A percentile compares a stretch with the other conserved stretches of the same genome.
phyloP scores from a whole-genome alignment of 1,284 basidiomycete species.

The Amylostereum chailletii region DNA sequence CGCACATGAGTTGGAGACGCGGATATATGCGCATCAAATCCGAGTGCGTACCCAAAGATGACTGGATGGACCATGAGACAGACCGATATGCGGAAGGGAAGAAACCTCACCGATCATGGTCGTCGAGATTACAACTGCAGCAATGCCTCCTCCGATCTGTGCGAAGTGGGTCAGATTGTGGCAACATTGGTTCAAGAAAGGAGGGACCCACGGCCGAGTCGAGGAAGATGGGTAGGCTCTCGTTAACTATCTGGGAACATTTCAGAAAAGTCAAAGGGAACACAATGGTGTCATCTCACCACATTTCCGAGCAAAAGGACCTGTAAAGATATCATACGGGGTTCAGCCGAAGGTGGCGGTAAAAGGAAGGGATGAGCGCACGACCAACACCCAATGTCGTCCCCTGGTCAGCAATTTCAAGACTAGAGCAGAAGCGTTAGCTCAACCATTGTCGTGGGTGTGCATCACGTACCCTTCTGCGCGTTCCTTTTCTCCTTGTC shows the following conservation, averaged over 20 bases:
- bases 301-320: constrained; percentile 81
- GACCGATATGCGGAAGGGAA: not conserved
- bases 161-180: not conserved
- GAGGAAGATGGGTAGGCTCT: constrained; percentile 89
- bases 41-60: constrained; percentile 66
- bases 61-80: constrained; percentile 29
- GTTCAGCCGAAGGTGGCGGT: constrained; percentile 1
- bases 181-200: constrained; percentile 6
- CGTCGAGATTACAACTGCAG: constrained; percentile 80
- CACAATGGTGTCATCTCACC: constrained; percentile 32
- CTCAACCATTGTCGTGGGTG: not conserved
- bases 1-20: not conserved
- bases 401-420: constrained; percentile 72
- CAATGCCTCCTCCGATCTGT: constrained; percentile 76
- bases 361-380: constrained; percentile 27
- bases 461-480: constrained; percentile 43
- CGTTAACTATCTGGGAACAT: constrained; percentile 69
- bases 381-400: constrained; percentile 92
- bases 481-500: constrained; percentile 60
- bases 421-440: constrained; percentile 32
- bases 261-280: constrained; percentile 5
- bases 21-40: not conserved
- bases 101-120: constrained; percentile 62
- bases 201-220: constrained; percentile 66
- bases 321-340: constrained; percentile 23